These are phyloP conservation scores for Opeltia flavorubescens DNA, from an alignment of 495 filamentous ascomycete species.

Conservation along the genomic window DNA sequence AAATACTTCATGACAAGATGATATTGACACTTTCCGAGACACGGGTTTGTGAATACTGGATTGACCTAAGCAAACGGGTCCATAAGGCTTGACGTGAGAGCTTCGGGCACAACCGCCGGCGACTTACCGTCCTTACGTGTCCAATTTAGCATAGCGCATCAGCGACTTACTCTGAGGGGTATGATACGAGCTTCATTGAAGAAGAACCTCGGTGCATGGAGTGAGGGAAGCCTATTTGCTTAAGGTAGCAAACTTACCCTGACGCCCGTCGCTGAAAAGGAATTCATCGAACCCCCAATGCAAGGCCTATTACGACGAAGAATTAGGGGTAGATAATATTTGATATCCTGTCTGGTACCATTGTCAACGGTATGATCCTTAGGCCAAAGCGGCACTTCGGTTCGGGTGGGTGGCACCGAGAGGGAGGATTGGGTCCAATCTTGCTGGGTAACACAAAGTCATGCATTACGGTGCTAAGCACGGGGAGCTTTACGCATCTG, in stretches of 20 bases:
- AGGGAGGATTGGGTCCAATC: neutral
- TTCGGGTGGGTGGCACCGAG: neutral
- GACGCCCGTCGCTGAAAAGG: neutral
- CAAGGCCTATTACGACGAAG: neutral
- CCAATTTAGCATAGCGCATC: slow-evolving; percentile 1
- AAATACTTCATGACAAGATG: no score
- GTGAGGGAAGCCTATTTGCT: no score
- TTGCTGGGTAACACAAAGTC: neutral
- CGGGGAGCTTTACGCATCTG: neutral
- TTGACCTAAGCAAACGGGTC: neutral
- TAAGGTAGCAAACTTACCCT: no score
- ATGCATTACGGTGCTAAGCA: no score
- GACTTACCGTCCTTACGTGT: neutral
- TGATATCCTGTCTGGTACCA: no score
- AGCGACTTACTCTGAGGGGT: neutral
- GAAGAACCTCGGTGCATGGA: neutral
- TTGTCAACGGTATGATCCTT: no score
- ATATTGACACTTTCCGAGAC: no score
- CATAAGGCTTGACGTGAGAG: neutral
- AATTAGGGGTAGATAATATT: no score
- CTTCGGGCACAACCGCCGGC: neutral
- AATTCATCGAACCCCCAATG: neutral
- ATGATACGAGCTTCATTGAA: neutral
- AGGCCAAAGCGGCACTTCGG: no score
- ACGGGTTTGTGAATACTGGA: no score